Base-by-base conservation (phyloP, 2,329 filamentous ascomycete genomes). In the Sarocladium kiliense region DNA sequence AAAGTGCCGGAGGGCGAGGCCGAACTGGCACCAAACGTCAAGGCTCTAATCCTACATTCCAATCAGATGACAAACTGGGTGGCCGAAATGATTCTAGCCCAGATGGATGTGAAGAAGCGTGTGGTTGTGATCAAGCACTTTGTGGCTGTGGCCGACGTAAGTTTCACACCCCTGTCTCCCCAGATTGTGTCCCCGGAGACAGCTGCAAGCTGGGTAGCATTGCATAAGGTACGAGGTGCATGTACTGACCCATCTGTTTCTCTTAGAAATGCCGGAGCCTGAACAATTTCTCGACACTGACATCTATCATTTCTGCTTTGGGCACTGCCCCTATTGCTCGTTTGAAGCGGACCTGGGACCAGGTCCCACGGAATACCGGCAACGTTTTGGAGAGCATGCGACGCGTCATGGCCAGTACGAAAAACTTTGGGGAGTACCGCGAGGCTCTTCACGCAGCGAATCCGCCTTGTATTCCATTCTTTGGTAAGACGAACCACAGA, bases 51-150 rank as follows among this genome's bases (percentile, higher is more conserved):
- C 73, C 78, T 97, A 54, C 94, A 99, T 73, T 97, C 94, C 0
- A 99, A 99, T 66, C 93, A 97, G 71, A 86, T 99, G 78, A 99
- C 94, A 5, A 99, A 97, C 68, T 99, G 94, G 94, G 94, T 97
- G 53, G 94, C 94, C 27, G 93, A 97, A 71, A 97, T 99, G 94
- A 97, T 99, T 62, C 74, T 99, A 59, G 92, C 88, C 0, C 94
- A 99, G 71, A 83, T 87, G 64, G 94, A 99, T 68, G 89, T 97
- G 59, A 96, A 94, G 77, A 95, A 96, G 71, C 85, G 94, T 63
- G 93, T 97, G 25, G 89, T 96, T 32, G 94, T 99, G 44, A 97
- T 99, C 72, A 97, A 97, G 71, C 94, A 97, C 70, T 99, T 97
- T 74, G 91, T 99, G 58, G 84, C 89, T 36, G 91, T 99, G 58